Percentiles rank a stretch among this genome's conserved stretches.
phyloP scores from a whole-genome alignment of 2,329 filamentous ascomycete species.

The Hirsutella minnesotensis region DNA sequence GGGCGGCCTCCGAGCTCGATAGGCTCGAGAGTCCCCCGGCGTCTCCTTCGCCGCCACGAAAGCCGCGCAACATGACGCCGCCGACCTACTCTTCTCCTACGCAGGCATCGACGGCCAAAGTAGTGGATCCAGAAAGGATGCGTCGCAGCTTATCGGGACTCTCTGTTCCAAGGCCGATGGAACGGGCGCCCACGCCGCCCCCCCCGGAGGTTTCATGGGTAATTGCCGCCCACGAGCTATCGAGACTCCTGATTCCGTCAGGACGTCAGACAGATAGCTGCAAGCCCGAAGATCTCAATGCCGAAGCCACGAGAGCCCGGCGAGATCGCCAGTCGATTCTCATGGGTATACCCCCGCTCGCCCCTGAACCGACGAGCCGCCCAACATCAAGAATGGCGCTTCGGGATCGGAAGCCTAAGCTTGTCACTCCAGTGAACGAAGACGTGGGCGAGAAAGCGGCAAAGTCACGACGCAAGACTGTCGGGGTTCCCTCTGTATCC shows the following conservation, averaged over 20 bases:
- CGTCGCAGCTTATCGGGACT: conserved; percentile 51
- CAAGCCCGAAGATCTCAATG: conserved; percentile 65
- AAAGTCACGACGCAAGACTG: conserved; percentile 48
- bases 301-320: conserved; percentile 49
- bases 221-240: conserved; percentile 70
- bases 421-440: conserved; percentile 41
- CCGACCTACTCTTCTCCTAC: conserved; percentile 82
- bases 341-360: conserved; percentile 13
- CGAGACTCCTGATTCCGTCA: conserved; percentile 67
- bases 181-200: conserved; percentile 48
- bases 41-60: conserved; percentile 36
- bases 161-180: conserved; percentile 10
- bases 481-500: conserved; percentile 31
- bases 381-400: conserved; percentile 57
- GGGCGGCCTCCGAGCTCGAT: conserved; percentile 53
- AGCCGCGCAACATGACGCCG: conserved; percentile 40
- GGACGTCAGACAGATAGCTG: conserved; percentile 66
- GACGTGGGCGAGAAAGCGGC: conserved; percentile 14
- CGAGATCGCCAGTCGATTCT: conserved; percentile 51
- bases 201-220: conserved; percentile 79
- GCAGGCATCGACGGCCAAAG: conserved; percentile 74
- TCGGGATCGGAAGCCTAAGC: conserved; percentile 54
- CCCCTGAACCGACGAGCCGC: conserved; percentile 20
- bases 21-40: conserved; percentile 52
- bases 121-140: conserved; percentile 54